Conservation (phyloP, 1,284 basidiomycete genomes). For the Puccinia hordei region DNA sequence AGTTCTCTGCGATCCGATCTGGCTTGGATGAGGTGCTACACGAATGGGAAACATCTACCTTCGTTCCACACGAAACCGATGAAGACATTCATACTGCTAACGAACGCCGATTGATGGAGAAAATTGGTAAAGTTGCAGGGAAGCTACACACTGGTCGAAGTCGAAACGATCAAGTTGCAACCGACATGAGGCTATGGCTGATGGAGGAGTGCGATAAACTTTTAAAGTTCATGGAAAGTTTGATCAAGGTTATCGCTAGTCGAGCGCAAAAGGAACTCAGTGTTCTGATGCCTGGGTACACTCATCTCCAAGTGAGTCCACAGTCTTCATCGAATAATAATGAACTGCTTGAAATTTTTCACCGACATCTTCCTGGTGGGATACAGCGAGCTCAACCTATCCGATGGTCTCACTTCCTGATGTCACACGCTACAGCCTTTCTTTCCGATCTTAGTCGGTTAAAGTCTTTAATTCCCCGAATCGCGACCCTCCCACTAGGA, state of each 20-base stretch:
- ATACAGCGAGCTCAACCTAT: constrained; percentile 83
- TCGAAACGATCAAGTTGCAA: constrained; percentile 96
- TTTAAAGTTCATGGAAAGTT: constrained; percentile 71
- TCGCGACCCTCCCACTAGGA: constrained; percentile 89
- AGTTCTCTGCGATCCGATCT: constrained; percentile 69
- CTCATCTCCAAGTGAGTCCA: constrained; percentile 78
- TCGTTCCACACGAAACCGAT: constrained; percentile 62
- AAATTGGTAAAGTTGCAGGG: constrained; percentile 74
- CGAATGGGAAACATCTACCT: constrained; percentile 71
- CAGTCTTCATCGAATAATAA: neutral
- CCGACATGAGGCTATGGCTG: constrained; percentile 95
- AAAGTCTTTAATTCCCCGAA: constrained; percentile 70
- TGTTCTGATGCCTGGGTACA: constrained; percentile 90
- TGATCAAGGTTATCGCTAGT: constrained; percentile 84
- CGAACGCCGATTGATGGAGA: constrained; percentile 86
- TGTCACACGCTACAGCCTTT: constrained; percentile 93
- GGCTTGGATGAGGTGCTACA: constrained; percentile 77
- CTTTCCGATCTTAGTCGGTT: constrained; percentile 82
- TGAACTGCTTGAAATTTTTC: neutral
- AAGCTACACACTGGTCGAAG: constrained; percentile 95
- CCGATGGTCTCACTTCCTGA: constrained; percentile 93
- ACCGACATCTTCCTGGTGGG: neutral
- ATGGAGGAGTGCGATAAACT: constrained; percentile 75
- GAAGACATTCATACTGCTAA: constrained; percentile 99
- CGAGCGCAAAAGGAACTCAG: constrained; percentile 90